These are phyloP conservation scores for Zizania latifolia DNA, from an alignment of 176 grass and related monocot species.

Conservation along the genomic window DNA sequence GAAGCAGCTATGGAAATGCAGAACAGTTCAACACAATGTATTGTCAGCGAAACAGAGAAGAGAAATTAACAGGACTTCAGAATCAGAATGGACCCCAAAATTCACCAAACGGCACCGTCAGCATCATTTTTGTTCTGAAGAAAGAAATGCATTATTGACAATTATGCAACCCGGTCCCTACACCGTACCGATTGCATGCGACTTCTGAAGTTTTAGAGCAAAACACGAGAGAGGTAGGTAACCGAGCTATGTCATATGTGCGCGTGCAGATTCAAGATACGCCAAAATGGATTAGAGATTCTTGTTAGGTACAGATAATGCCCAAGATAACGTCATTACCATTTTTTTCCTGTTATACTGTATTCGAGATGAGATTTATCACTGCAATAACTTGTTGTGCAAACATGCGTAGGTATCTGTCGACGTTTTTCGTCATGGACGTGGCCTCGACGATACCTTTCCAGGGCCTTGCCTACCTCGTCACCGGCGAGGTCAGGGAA, in stretches of 20 bases:
- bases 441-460: constrained; percentile 89
- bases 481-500: constrained; percentile 58
- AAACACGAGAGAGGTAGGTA: not conserved
- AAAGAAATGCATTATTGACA: constrained; percentile 24
- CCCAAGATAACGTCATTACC: no score
- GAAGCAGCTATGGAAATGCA: constrained; percentile 2
- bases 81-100: not conserved
- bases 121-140: not conserved
- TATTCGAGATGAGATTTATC: no score
- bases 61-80: not conserved
- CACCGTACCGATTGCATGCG: not conserved
- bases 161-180: not conserved
- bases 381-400: no score
- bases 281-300: constrained; percentile 8
- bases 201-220: not conserved
- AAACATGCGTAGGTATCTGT: constrained; percentile 91
- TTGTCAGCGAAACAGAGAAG: not conserved
- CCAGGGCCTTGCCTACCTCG: constrained; percentile 64
- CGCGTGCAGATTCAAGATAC: not conserved
- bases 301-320: no score
- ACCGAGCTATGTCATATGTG: not conserved
- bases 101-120: constrained; percentile 19
- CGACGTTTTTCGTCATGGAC: constrained; percentile 92
- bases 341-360: no score
- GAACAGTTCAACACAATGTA: not conserved